phyloP scores from a whole-genome alignment of 2,329 filamentous ascomycete species.

The Diaporthe helianthi region DNA sequence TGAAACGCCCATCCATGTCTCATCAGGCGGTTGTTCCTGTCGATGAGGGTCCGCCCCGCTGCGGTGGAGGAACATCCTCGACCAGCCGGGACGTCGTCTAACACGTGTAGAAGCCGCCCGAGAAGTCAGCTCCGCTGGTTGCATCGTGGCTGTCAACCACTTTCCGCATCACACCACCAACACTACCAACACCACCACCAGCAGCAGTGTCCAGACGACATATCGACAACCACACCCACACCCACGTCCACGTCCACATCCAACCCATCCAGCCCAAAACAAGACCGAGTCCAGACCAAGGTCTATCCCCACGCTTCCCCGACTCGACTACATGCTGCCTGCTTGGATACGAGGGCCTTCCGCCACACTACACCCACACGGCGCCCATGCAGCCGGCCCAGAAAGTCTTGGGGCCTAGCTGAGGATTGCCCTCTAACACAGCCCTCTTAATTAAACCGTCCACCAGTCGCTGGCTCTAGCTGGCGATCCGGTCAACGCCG shows the following conservation, averaged over 20 bases:
- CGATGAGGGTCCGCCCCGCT: conserved; percentile 14
- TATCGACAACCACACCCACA: too few species aligned
- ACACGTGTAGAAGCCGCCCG: not conserved
- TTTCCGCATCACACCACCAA: not conserved
- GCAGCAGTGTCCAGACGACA: not conserved
- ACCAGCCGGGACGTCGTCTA: conserved; percentile 1
- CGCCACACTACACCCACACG: conserved; percentile 19
- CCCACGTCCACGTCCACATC: not conserved
- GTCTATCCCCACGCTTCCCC: conserved; percentile 21
- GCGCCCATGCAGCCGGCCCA: conserved; percentile 11
- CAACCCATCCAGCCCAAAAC: not conserved
- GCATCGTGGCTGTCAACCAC: conserved; percentile 27
- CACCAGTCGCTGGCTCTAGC: conserved; percentile 12
- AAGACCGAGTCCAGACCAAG: not conserved
- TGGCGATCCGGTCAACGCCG: conserved; percentile 24
- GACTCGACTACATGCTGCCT: conserved; percentile 9
- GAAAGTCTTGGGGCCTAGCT: conserved; percentile 9
- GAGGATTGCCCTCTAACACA: conserved; percentile 24
- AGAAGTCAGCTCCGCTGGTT: not conserved
- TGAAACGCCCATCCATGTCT: conserved; percentile 11
- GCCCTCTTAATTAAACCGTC: conserved; percentile 9
- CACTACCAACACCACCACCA: too few species aligned
- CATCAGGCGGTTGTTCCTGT: conserved; percentile 16
- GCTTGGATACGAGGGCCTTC: conserved; percentile 18
- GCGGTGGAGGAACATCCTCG: conserved; percentile 7